Conservation (phyloP, 2,329 filamentous ascomycete genomes). For the Alternaria brassicae region DNA sequence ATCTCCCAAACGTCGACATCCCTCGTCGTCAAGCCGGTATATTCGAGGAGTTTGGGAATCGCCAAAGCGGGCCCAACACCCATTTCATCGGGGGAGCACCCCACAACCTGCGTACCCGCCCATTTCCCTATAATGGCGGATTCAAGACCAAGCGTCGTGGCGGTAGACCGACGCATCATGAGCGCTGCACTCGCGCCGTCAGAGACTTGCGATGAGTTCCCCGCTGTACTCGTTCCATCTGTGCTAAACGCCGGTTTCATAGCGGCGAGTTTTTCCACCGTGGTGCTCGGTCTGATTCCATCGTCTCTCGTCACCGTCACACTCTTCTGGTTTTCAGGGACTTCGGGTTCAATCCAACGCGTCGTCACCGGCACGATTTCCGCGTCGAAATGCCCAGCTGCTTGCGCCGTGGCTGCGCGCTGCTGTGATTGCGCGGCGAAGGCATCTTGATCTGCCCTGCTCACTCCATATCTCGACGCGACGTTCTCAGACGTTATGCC, state of each 20-base stretch:
- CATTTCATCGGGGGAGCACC: constrained; percentile 91
- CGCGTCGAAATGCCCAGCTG: constrained; percentile 71
- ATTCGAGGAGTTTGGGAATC: constrained; percentile 79
- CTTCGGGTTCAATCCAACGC: constrained; percentile 68
- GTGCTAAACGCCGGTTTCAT: constrained; percentile 86
- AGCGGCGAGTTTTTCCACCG: constrained; percentile 72
- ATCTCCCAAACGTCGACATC: constrained; percentile 91
- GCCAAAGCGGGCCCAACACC: constrained; percentile 86
- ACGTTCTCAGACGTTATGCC: constrained; percentile 91
- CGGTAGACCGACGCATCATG: constrained; percentile 84
- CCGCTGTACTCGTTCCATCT: constrained; percentile 80
- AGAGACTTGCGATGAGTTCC: constrained; percentile 78
- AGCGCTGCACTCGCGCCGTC: constrained; percentile 87
- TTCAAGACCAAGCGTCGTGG: constrained; percentile 73
- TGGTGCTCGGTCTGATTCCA: constrained; percentile 75
- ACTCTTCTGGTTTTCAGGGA: constrained; percentile 57
- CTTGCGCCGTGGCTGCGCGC: constrained; percentile 74
- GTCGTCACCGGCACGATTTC: constrained; percentile 86
- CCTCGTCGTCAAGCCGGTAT: constrained; percentile 68
- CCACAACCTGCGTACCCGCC: constrained; percentile 75
- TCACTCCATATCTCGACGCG: constrained; percentile 75
- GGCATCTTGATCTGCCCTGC: constrained; percentile 78
- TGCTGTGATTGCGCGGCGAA: constrained; percentile 79
- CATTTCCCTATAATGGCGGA: constrained; percentile 81
- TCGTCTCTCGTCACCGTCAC: constrained; percentile 81